Evolutionary conservation across 805 yeast species (phyloP), one percentile per base, ranked within the genome.

Genomic region (Wickerhamiella sergipiensis): DNA sequence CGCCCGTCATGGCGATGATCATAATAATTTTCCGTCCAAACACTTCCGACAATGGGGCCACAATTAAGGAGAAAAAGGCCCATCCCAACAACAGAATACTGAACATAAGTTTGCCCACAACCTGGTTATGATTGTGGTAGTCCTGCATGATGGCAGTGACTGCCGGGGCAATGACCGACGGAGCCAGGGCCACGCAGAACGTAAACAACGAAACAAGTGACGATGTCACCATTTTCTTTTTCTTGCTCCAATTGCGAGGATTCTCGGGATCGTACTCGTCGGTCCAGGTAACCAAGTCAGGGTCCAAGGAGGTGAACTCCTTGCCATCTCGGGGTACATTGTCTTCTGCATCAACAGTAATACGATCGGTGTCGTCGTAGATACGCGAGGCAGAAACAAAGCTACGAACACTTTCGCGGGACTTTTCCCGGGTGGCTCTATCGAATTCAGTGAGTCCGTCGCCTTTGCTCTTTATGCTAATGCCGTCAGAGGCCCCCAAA

Each of bases 261-360:
- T 77, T 73, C n/a, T 64, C 66, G 0, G 80, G 79, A 59, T 81
- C 88, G 49, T 76, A 72, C 17, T 71, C 72, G 15, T 36, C 40
- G 31, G 79, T 78, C 85, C 85, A 81, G 1, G 84, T 74, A 8
- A 81, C 79, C 46, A 81, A 65, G 57, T 81, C 85, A 0, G 85
- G 86, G 58, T 81, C 85, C 8, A 78, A 63, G 3, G 63, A 61
- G 29, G 67, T 66, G 59, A 75, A 79, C 58, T 80, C 83, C 9
- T 67, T 68, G 24, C 85, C 85, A 50, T 71, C 75, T 67, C 57
- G 47, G 42, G 50, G 52, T n/a, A 57, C 57, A 13, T 53, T 57
- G 29, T 61, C 65, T 8, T 58, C 54, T 18, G 59, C 67, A 19
- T 55, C 61, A 8, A 55, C 49, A 4, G 45, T 47, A 51, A 58